These are phyloP conservation scores for Ceratocystis diversiconidia DNA, from an alignment of 2,329 filamentous ascomycete genomes.

Conservation along the genomic window DNA sequence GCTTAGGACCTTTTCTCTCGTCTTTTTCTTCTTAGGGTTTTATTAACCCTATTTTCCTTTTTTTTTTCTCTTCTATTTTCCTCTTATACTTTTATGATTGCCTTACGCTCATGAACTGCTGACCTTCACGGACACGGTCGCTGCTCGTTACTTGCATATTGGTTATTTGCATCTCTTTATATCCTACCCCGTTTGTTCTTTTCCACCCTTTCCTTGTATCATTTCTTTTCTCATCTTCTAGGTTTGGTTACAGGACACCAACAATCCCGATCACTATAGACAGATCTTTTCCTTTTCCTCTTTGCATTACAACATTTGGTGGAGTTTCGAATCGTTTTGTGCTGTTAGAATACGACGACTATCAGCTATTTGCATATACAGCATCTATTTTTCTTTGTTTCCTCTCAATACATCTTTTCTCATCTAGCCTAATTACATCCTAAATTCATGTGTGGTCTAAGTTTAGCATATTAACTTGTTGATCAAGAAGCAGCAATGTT, in stretches of 20 bases:
- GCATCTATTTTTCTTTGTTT: neutral
- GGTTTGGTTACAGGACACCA: conserved; percentile 9
- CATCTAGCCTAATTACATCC: neutral
- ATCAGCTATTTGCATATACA: conserved; percentile 3
- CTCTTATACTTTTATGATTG: neutral
- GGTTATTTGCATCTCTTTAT: conserved; percentile 9
- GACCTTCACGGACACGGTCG: conserved; percentile 1
- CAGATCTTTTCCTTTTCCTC: conserved; percentile 6
- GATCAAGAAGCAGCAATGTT: neutral
- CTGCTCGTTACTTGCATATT: conserved; percentile 3
- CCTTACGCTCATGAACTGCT: conserved; percentile 7
- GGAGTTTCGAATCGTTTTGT: conserved; percentile 6
- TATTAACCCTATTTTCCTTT: neutral
- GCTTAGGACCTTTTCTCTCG: neutral
- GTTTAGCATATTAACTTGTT: neutral
- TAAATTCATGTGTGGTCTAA: neutral
- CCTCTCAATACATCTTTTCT: conserved; percentile 5
- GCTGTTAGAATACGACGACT: conserved; percentile 12
- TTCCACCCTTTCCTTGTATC: neutral
- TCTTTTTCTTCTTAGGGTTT: neutral
- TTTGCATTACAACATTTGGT: neutral
- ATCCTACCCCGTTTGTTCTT: conserved; percentile 6
- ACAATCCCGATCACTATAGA: conserved; percentile 4
- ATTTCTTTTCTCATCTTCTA: conserved; percentile 1
- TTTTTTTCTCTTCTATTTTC: neutral